These are phyloP conservation scores for Monosporozyma aerobia DNA, from an alignment of 805 yeast species.

Conservation along the genomic window DNA sequence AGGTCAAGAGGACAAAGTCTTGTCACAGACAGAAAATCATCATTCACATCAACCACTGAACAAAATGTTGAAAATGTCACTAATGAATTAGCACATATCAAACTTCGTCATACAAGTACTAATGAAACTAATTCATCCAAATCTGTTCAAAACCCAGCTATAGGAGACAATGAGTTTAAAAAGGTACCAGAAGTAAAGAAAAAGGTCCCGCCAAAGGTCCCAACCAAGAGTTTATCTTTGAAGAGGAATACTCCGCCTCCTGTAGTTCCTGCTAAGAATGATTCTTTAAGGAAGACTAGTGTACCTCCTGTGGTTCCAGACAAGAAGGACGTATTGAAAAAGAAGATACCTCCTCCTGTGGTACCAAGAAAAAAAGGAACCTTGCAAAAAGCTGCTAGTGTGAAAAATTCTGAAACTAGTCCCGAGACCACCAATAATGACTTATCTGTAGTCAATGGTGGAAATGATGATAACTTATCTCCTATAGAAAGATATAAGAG, in stretches of 20 bases:
- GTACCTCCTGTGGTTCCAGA: conserved; percentile 1
- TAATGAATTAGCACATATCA: conserved; percentile 9
- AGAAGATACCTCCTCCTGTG: conserved; percentile 8
- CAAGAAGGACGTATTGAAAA: not conserved
- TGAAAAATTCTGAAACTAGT: not conserved
- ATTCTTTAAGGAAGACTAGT: conserved; percentile 2
- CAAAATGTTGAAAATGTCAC: conserved; percentile 4
- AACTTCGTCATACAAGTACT: conserved; percentile 6
- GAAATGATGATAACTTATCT: not conserved
- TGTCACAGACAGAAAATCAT: not conserved
- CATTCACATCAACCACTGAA: not conserved
- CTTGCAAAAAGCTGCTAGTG: conserved; percentile 1
- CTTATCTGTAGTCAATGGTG: not conserved
- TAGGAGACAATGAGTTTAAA: not conserved
- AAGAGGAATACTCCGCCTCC: conserved; percentile 7
- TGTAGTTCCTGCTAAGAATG: conserved; percentile 11
- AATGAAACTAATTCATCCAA: not conserved
- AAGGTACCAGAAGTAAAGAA: conserved; percentile 1
- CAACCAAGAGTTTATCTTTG: conserved; percentile 1
- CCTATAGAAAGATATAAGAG: conserved; percentile 5
- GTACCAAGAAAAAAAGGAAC: conserved; percentile 12
- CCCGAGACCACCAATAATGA: not conserved
- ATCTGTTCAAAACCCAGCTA: no score
- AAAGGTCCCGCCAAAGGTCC: conserved; percentile 1
- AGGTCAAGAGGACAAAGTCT: not conserved